These are phyloP conservation scores for Ophiostoma himal-ulmi DNA, from an alignment of 2,329 filamentous ascomycete genomes.

Conservation along the genomic window DNA sequence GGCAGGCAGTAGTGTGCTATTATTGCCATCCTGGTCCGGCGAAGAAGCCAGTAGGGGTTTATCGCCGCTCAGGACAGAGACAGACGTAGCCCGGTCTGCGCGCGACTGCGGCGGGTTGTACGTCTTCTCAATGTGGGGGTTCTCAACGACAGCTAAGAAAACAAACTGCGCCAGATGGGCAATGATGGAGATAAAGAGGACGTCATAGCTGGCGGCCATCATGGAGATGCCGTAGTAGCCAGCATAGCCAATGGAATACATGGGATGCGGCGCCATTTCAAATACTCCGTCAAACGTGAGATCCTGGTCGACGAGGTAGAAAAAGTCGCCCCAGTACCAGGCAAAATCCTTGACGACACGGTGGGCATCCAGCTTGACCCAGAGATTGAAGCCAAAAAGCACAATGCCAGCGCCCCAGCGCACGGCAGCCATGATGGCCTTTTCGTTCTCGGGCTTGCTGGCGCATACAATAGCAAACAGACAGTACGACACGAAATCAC, in stretches of 20 bases:
- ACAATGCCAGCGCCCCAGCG: constrained; percentile 75
- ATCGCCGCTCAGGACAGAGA: constrained; percentile 20
- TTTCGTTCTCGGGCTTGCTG: constrained; percentile 67
- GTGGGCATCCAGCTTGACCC: constrained; percentile 97
- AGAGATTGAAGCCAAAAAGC: constrained; percentile 88
- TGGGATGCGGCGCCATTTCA: constrained; percentile 96
- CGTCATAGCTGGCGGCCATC: constrained; percentile 96
- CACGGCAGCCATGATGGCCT: constrained; percentile 57
- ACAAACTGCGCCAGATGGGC: constrained; percentile 92
- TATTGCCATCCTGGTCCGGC: constrained; percentile 16
- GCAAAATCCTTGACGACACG: constrained; percentile 98
- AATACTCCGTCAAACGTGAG: constrained; percentile 98
- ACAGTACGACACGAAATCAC: constrained; percentile 95
- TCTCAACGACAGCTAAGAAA: constrained; percentile 87
- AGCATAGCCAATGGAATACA: constrained; percentile 97
- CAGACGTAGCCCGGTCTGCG: constrained; percentile 39
- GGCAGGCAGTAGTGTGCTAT: neutral
- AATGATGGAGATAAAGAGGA: constrained; percentile 92
- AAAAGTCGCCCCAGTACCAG: constrained; percentile 99
- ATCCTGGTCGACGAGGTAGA: constrained; percentile 96
- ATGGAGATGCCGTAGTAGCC: constrained; percentile 98
- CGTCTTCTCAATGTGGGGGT: constrained; percentile 95
- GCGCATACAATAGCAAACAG: constrained; percentile 89
- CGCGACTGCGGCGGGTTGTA: constrained; percentile 87
- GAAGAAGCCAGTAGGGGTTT: neutral